Percentiles rank a stretch among this genome's conserved stretches.
Evolutionary conservation across 1,139 yeast species (phyloP).

Genomic region (Magnusiomyces clavatus): DNA sequence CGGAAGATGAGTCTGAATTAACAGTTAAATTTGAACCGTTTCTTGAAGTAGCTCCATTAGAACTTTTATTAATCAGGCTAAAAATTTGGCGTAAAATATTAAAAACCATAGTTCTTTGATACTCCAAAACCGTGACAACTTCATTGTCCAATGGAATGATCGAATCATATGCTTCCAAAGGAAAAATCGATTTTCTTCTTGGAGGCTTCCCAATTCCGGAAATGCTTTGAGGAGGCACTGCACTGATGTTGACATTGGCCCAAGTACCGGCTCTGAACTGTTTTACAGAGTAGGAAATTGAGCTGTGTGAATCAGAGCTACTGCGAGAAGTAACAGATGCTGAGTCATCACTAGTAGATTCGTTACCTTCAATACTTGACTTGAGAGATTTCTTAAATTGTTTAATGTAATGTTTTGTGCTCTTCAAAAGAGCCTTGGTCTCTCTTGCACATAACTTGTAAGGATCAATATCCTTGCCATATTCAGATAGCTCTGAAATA

Average conservation of each 20-base stretch:
- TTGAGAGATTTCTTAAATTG: constrained; percentile 5
- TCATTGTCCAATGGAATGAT: constrained; percentile 20
- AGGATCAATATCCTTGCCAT: constrained; percentile 11
- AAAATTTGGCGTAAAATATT: constrained; percentile 14
- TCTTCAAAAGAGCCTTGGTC: constrained; percentile 6
- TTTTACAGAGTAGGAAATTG: constrained; percentile 18
- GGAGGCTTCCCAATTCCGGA: constrained; percentile 5
- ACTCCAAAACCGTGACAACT: constrained; percentile 16
- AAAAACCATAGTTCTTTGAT: constrained; percentile 16
- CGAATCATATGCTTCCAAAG: constrained; percentile 19
- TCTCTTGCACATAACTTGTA: constrained; percentile 11
- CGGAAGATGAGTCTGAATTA: not conserved
- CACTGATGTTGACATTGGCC: constrained; percentile 15
- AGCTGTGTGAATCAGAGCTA: not conserved
- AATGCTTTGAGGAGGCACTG: not conserved
- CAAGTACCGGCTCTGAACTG: constrained; percentile 23
- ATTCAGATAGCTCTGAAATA: constrained; percentile 12
- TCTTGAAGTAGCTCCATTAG: too few species aligned
- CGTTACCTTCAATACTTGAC: not conserved
- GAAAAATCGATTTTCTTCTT: constrained; percentile 8
- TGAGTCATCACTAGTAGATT: not conserved
- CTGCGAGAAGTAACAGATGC: constrained; percentile 2
- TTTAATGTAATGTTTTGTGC: constrained; percentile 9
- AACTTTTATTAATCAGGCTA: constrained; percentile 2
- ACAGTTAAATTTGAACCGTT: not conserved